A percentile compares a stretch with the other conserved stretches of the same genome.
phyloP scores from a whole-genome alignment of 805 yeast species.

The Nakazawaea molendinolei region DNA sequence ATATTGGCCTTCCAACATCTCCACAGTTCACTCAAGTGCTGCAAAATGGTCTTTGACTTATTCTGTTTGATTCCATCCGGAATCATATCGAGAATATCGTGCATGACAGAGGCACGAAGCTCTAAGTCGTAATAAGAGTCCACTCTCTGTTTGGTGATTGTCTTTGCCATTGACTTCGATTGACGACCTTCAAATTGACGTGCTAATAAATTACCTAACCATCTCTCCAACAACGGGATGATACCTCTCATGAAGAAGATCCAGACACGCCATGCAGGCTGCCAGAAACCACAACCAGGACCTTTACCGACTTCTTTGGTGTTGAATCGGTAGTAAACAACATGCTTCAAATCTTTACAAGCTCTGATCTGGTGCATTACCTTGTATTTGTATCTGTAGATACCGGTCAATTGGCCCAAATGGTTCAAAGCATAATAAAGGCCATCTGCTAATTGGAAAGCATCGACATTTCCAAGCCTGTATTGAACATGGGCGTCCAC shows the following conservation, averaged over 20 bases:
- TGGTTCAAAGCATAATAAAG: conserved; percentile 85
- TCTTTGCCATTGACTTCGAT: conserved; percentile 85
- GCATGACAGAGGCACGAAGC: conserved; percentile 88
- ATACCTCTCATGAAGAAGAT: conserved; percentile 84
- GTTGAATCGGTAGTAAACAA: conserved; percentile 81
- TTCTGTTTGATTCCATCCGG: conserved; percentile 90
- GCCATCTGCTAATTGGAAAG: conserved; percentile 94
- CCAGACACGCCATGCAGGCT: conserved; percentile 99
- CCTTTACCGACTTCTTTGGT: conserved; percentile 80
- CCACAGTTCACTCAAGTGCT: conserved; percentile 98
- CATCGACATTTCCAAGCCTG: conserved; percentile 84
- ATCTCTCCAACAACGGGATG: conserved; percentile 85
- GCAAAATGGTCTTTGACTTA: conserved; percentile 80
- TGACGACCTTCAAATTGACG: conserved; percentile 96
- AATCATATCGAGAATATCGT: conserved; percentile 93
- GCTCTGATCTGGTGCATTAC: conserved; percentile 98
- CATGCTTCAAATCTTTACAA: conserved; percentile 91
- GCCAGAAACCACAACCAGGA: conserved; percentile 99
- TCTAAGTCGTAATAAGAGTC: conserved; percentile 95
- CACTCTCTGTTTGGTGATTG: conserved; percentile 90
- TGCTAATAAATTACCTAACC: conserved; percentile 87
- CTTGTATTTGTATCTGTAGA: conserved; percentile 91
- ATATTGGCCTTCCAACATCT: conserved; percentile 99
- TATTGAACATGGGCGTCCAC: conserved; percentile 94
- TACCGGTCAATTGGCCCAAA: conserved; percentile 92